These are phyloP conservation scores for Phalaenopsis aphrodite DNA, from an alignment of 106 monocot species.

Conservation along the genomic window DNA sequence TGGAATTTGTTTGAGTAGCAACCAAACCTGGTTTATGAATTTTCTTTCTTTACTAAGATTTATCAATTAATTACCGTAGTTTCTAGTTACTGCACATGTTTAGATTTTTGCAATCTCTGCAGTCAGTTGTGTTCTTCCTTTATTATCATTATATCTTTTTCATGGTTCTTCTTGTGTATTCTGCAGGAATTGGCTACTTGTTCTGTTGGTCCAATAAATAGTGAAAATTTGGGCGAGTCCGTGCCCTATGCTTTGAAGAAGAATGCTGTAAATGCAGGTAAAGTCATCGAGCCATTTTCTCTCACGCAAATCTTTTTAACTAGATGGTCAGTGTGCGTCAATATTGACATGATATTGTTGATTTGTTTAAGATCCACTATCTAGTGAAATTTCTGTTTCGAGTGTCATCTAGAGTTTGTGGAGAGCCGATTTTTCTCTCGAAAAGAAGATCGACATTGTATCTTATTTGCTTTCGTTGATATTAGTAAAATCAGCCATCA, in stretches of 20 bases:
- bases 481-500: too few species aligned
- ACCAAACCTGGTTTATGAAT: neutral
- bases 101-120: neutral
- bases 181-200: constrained; percentile 11
- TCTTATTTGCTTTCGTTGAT: too few species aligned
- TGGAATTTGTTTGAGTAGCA: neutral
- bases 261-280: constrained; percentile 9
- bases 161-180: neutral
- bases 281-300: neutral
- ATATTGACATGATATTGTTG: neutral
- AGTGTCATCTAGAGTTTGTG: too few species aligned
- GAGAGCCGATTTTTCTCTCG: too few species aligned
- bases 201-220: constrained; percentile 4
- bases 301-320: neutral
- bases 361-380: neutral
- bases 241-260: neutral
- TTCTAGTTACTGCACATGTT: neutral
- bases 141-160: neutral
- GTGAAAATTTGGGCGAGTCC: constrained; percentile 2
- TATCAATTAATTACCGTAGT: neutral
- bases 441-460: too few species aligned
- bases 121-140: neutral
- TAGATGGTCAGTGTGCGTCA: neutral
- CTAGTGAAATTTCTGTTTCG: neutral
- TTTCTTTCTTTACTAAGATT: neutral